Base-by-base conservation (phyloP, 495 filamentous ascomycete species). In the Penicillium coffeae region DNA sequence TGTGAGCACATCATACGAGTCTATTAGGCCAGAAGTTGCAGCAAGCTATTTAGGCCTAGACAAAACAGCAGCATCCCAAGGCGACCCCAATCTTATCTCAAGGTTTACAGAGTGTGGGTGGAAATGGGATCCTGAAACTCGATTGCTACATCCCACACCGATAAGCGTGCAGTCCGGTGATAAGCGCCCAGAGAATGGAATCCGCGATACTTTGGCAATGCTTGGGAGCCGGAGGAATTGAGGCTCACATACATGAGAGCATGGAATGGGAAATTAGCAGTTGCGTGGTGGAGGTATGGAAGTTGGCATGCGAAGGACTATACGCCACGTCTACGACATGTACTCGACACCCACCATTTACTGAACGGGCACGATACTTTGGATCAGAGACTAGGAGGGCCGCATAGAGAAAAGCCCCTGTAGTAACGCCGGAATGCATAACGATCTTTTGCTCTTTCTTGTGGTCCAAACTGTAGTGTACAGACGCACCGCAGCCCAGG, bases 31-130 rank as follows among this genome's bases (percentile, higher is more conserved):
- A 14, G 59, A 63, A 16, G 55, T 59, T 15, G 74, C 71, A 15
- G 75, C 74, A 19, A 58, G 22, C 27, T 77, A 77, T 52, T 57
- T 80, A 8, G 76, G 76, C 4, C 65, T 79, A 37, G 66, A 73
- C 30, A 34, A 61, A 0, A 35, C 47, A 18, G 45, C 54, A 7
- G 71, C 70, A 32, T 59, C 60, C 41, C 45, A 61, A 42, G 61
- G 51, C 20, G 63, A 72, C 34, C 47, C 63, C 14, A 46, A 42
- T 13, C 54, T 70, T 5, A 62, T 78, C 43, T 47, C 64, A 38
- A 74, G 62, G 45, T 66, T 72, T 36, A 71, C 66, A 1, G 56
- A 62, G 16, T 69, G 54, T 55, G 76, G 73, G 21, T 79, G 76
- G 75, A 65, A 48, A 38, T 75, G 71, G 68, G 70, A 77, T 45